Base-by-base conservation (phyloP, 208 protist species). In the Wallacemonas collosoma region DNA sequence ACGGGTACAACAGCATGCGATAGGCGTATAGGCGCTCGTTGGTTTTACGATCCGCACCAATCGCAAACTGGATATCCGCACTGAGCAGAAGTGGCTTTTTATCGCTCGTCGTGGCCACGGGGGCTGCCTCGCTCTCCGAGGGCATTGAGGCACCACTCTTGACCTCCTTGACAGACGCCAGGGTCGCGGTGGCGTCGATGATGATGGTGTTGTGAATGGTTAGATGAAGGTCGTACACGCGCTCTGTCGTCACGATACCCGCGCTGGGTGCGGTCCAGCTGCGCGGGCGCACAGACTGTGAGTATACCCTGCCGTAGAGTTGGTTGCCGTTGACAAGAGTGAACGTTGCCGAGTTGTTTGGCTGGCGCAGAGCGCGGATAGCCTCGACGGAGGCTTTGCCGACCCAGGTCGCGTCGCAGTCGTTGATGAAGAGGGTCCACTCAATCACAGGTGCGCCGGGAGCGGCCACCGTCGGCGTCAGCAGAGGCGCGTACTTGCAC, bases 381-480 rank as follows among this genome's bases (percentile, higher is more conserved):
- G 78, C 77, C 67, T 86, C 75, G 43, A 94, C 80, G n/a, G 85
- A 86, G 36, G 87, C 87, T 55, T 62, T 76, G 40, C 91, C 91
- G 2, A 93, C 87, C 88, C 90, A 97, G 36, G 90, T 95, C 1
- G 87, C 88, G 72, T 93, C 89, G 77, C 92, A 97, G 75, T 83
- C 83, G 72, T 94, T 93, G 26, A 97, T 77, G 73, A 86, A 91
- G 50, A 97, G 71, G 63, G 70, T 88, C 92, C 92, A 97, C 48
- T 86, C 71, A 69, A 95, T 82, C 8, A 74, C 75, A 5, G 72
- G 53, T 4, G 62, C 71, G 14, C 54, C 38, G 53, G 68, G 69
- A 56, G 75, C 79, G 38, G 54, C 38, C 38, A 44, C 54, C 45
- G 83, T 72, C 57, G 92, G 92, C 9, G 89, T 95, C 54, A 94